Base-by-base conservation (phyloP, 1,284 basidiomycete genomes). In the Fomitopsis palustris region DNA sequence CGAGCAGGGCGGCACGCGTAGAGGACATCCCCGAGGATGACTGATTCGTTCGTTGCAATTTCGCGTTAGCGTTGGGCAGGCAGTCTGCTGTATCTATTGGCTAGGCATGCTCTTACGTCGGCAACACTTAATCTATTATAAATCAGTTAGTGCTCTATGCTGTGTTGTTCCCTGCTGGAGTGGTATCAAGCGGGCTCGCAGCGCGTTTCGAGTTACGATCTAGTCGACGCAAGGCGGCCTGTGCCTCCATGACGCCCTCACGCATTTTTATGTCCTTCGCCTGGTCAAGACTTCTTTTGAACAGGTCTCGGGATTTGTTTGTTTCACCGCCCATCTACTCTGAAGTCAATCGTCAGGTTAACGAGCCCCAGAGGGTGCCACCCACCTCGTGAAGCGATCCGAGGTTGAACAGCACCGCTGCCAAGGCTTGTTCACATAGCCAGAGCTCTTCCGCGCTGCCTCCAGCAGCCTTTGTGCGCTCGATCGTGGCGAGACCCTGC, bases 371-470 rank as follows among this genome's bases (percentile, higher is more conserved):
- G 16, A 2, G 27, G n/a, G 31, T 10, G 16, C n/a, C 29, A 53
- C 51, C 9, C 35, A 79, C 81, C 74, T 83, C 81, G 0, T 76
- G 73, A 51, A 82, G 63, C 27, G 75, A 73, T 3, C 81, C 88
- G 37, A 87, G 71, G 62, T 90, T 90, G 67, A 83, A 90, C 21
- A 89, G 67, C 23, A 84, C 77, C 3, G 81, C 83, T 2, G 82
- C 83, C 37, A 85, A 78, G 0, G 81, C 81, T 42, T 81, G 73
- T 59, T 88, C 85, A 61, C 88, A 90, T 0, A 75, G 54, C 64
- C 66, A 54, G 66, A 67, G 38, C 68, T 61, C 38, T 63, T 70
- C 61, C 67, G 60, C 35, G 6, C 63, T 68, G 55, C 42, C 57
- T 31, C 65, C 45, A 10, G 61, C 57, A 23, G 62, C 49, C 61